A percentile compares a stretch with the other conserved stretches of the same genome.
Conservation (phyloP, 441 rosid species). For the Corymbia calophylla region DNA sequence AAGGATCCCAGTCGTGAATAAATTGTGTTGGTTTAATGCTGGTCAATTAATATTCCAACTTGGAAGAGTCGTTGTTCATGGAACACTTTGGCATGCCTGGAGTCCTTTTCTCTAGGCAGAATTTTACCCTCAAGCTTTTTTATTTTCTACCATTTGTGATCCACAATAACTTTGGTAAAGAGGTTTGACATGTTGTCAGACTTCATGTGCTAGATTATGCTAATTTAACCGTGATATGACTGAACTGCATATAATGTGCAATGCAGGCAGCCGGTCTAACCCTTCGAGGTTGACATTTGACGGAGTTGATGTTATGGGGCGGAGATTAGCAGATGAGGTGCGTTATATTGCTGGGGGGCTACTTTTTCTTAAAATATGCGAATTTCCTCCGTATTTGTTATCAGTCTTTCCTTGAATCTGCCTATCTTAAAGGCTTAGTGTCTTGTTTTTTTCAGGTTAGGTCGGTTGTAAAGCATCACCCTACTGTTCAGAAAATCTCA, state of each 20-base stretch:
- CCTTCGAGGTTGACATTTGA: slow-evolving; percentile 50
- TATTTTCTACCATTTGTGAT: background rate
- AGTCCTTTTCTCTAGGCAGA: background rate
- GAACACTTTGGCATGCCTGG: background rate
- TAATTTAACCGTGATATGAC: background rate
- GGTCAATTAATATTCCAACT: background rate
- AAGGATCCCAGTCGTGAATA: background rate
- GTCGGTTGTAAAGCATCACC: slow-evolving; percentile 43
- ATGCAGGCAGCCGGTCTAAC: slow-evolving; percentile 72
- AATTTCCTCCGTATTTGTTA: background rate
- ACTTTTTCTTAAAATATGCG: background rate
- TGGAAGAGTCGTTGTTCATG: background rate
- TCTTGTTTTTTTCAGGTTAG: slow-evolving; percentile 49
- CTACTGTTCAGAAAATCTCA: slow-evolving; percentile 59
- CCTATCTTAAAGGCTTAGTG: background rate
- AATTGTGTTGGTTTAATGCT: background rate
- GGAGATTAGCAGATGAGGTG: slow-evolving; percentile 90
- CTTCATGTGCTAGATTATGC: background rate
- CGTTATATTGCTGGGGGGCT: background rate
- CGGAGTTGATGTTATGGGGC: slow-evolving; percentile 92
- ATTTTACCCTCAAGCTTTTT: background rate
- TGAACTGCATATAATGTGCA: slow-evolving; percentile 5
- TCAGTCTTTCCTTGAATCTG: background rate
- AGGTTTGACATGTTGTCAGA: background rate
- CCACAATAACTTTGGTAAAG: background rate